Conservation (phyloP, 805 yeast genomes). For the Torulaspora indica region DNA sequence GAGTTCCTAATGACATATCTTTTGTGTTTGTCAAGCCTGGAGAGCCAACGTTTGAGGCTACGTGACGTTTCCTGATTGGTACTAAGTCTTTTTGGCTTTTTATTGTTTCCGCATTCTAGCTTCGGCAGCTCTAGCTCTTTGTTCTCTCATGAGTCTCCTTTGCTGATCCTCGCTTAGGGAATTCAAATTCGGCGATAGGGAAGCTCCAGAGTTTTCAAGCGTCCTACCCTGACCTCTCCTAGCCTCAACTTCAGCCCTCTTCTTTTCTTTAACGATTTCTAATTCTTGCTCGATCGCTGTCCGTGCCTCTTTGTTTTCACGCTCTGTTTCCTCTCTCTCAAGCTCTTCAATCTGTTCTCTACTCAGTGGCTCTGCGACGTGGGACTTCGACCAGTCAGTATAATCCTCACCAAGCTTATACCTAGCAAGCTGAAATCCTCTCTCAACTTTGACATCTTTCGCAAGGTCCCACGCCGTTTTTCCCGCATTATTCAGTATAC, state of each 20-base stretch:
- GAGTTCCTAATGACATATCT: constrained; percentile 16
- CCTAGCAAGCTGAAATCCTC: constrained; percentile 66
- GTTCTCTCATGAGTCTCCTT: constrained; percentile 81
- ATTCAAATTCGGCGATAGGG: constrained; percentile 43
- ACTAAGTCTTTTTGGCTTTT: neutral
- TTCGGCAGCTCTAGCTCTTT: constrained; percentile 94
- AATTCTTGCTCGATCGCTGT: constrained; percentile 26
- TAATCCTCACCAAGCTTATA: constrained; percentile 59
- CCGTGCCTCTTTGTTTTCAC: constrained; percentile 40
- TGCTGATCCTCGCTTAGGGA: constrained; percentile 72
- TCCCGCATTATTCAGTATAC: constrained; percentile 47
- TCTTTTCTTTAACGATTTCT: constrained; percentile 29
- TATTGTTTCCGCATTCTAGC: constrained; percentile 52
- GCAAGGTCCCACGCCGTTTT: constrained; percentile 69
- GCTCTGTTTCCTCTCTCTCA: constrained; percentile 38
- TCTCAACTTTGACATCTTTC: constrained; percentile 41
- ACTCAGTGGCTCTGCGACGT: constrained; percentile 55
- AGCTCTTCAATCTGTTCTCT: constrained; percentile 52
- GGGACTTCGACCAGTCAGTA: constrained; percentile 66
- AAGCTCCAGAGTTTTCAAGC: constrained; percentile 27
- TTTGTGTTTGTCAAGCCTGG: constrained; percentile 29
- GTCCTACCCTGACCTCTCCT: constrained; percentile 39
- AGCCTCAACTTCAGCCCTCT: constrained; percentile 16
- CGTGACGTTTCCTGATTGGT: neutral
- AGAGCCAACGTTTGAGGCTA: neutral